These are phyloP conservation scores for Sporormia fimetaria DNA, from an alignment of 495 filamentous ascomycete genomes.

Conservation along the genomic window DNA sequence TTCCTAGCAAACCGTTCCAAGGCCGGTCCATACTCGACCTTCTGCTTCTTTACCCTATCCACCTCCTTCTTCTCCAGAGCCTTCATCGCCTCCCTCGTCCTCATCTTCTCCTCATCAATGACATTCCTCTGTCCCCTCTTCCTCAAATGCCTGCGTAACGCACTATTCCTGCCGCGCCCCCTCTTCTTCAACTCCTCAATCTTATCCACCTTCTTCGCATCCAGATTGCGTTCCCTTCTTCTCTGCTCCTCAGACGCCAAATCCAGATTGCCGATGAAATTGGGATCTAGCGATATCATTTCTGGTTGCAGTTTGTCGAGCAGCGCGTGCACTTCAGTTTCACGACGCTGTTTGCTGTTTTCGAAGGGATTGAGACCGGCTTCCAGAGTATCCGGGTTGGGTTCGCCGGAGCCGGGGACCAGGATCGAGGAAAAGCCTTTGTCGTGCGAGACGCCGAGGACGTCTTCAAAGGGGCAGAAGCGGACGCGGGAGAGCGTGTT, in stretches of 20 bases:
- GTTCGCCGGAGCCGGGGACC: conserved; percentile 86
- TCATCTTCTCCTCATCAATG: conserved; percentile 73
- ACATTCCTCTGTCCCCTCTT: conserved; percentile 87
- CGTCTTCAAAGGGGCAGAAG: conserved; percentile 94
- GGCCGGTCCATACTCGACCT: conserved; percentile 58
- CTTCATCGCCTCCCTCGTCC: conserved; percentile 55
- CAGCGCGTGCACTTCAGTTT: conserved; percentile 76
- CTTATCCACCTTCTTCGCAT: conserved; percentile 56
- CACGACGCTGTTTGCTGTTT: conserved; percentile 81
- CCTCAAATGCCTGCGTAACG: conserved; percentile 70
- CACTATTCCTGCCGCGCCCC: conserved; percentile 84
- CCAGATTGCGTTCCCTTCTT: conserved; percentile 61
- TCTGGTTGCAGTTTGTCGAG: conserved; percentile 91
- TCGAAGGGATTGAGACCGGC: conserved; percentile 78
- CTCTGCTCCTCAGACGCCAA: conserved; percentile 60
- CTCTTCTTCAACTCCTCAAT: conserved; percentile 59
- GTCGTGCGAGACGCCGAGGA: conserved; percentile 74
- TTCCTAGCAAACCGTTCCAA: conserved; percentile 57
- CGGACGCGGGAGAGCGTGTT: conserved; percentile 64
- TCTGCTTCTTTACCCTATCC: conserved; percentile 49
- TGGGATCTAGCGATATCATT: conserved; percentile 91
- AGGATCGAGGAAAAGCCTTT: conserved; percentile 80
- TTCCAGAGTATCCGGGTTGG: conserved; percentile 91
- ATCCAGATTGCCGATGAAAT: conserved; percentile 79
- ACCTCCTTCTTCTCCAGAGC: conserved; percentile 50